phyloP scores from a whole-genome alignment of 2,329 filamentous ascomycete species.

The Colletotrichum falcatum region DNA sequence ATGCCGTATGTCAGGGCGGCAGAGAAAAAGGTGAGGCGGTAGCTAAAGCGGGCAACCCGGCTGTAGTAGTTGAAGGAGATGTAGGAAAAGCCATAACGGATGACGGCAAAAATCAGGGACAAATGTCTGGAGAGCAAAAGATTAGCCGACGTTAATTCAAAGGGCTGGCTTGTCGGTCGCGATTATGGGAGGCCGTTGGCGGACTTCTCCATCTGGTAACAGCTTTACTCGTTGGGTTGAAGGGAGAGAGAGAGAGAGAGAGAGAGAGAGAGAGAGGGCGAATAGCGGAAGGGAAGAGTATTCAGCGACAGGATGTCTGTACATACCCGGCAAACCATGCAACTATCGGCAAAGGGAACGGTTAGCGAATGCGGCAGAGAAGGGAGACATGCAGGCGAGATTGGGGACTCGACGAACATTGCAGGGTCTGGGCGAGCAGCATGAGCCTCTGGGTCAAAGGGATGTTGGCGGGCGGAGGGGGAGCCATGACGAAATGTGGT shows the following conservation, averaged over 20 bases:
- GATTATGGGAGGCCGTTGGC: neutral
- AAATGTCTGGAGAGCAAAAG: slow-evolving; percentile 73
- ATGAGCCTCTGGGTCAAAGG: slow-evolving; percentile 81
- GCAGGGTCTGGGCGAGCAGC: slow-evolving; percentile 86
- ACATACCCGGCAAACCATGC: slow-evolving; percentile 87
- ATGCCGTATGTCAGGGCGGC: slow-evolving; percentile 96
- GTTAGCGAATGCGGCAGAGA: slow-evolving; percentile 50
- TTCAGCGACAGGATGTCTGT: slow-evolving; percentile 40
- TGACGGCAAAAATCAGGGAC: slow-evolving; percentile 83
- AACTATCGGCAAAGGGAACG: slow-evolving; percentile 59
- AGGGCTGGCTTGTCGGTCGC: neutral
- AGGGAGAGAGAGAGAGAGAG: no score
- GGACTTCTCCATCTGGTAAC: slow-evolving; percentile 11
- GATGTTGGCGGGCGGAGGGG: slow-evolving; percentile 76
- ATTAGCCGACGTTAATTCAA: slow-evolving; percentile 5
- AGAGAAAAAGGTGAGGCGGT: slow-evolving; percentile 90
- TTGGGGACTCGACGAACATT: slow-evolving; percentile 73
- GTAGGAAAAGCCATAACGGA: slow-evolving; percentile 88
- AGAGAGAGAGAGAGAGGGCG: no score
- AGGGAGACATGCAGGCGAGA: slow-evolving; percentile 37
- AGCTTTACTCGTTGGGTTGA: slow-evolving; percentile 25
- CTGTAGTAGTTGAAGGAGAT: slow-evolving; percentile 89
- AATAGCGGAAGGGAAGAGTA: slow-evolving; percentile 30
- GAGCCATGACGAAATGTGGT: slow-evolving; percentile 55
- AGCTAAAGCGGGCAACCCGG: slow-evolving; percentile 82